Evolutionary conservation across 805 yeast species (phyloP), one percentile per base, ranked within the genome.

Genomic region (Yamadazyma philogaea): DNA sequence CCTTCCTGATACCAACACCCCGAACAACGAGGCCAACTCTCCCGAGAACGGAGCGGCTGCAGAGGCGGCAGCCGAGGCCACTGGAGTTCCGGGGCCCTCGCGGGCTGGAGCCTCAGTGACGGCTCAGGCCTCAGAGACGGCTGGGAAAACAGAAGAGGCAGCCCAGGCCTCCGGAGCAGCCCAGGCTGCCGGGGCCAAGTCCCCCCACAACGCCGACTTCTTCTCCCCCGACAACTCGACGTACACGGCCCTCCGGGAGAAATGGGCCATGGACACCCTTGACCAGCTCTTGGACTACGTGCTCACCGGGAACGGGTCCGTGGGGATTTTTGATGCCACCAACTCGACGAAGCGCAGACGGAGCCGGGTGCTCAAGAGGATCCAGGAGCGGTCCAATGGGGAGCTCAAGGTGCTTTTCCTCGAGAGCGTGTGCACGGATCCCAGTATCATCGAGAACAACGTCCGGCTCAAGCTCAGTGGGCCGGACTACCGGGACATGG

Each of bases 231-330:
- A 78, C 41, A 88, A 93, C 60, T 63, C 70, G 31, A 68, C 77
- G 11, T 79, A 84, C 14, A 78, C 78, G 3, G 69, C 73, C 24
- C 67, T 88, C 34, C 77, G 98, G 47, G 97, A 91, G 56, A 78
- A 84, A 60, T 93, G 98, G 98, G 99, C 99, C 0, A 82, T 84
- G 80, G 96, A 91, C 50, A 91, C 99, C 0, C 67, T 91, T 44
- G 91, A 88, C 46, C 85, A 84, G 54, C 64, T 91, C 42, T 68
- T 91, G 27, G 91, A 90, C 52, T 90, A 87, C 63, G 75, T 93
- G 4, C 60, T 89, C 37, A 74, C 78, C 11, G 95, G 88, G 0
- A 79, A 82, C 24, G 98, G 98, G 2, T 81, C 90, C 5, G 96
- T 91, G 7, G 99, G 97, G 2, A 87, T 91, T 7, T 84, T 85